Base-by-base conservation (phyloP, 345 rosid genomes). In the Sisymbrium altissimum region DNA sequence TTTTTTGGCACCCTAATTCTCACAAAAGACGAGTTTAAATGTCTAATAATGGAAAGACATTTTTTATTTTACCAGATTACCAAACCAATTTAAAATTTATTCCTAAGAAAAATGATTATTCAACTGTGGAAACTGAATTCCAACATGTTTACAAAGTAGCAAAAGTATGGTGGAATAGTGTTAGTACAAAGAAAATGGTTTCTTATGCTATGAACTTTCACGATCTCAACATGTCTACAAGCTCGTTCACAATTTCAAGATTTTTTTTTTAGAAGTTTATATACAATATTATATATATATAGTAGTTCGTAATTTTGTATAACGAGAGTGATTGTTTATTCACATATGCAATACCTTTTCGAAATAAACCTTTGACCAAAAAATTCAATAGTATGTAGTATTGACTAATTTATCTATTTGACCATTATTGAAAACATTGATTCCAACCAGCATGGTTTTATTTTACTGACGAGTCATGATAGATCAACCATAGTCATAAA, bases 391-490 rank as follows among this genome's bases (percentile, higher is more conserved):
- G 1, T 19, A 1, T 2, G 55, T 49, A 49, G 54, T 11, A 49
- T 10, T 49, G 30, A 4, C 41, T n/a, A n/a, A n/a, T n/a, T n/a
- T n/a, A n/a, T n/a, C n/a, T n/a, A n/a, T n/a, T n/a, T n/a, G n/a
- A n/a, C n/a, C 29, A 70, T 70, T 35, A 38, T 59, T 25, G 74
- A 58, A 46, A 9, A n/a, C 66, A 25, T 52, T n/a, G 35, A 52
- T 52, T 13, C 25, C 14, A 19, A 48, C 27, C 19, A 8, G 54
- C 54, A 48, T 48, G 9, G 27, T 48, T 48, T 48, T 11, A 9
- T 46, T 45, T 46, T 46, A 3, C 18, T 13, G 33, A 25, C 33
- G 17, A 52, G 57, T 52, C 33, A 52, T 13, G 27, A 49, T 29
- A 5, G 15, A 25, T 15, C 32, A 52, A 52, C n/a, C n/a, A 52